phyloP scores from a whole-genome alignment of 768 basidiomycete species.

The Atractiella rhizophila region DNA sequence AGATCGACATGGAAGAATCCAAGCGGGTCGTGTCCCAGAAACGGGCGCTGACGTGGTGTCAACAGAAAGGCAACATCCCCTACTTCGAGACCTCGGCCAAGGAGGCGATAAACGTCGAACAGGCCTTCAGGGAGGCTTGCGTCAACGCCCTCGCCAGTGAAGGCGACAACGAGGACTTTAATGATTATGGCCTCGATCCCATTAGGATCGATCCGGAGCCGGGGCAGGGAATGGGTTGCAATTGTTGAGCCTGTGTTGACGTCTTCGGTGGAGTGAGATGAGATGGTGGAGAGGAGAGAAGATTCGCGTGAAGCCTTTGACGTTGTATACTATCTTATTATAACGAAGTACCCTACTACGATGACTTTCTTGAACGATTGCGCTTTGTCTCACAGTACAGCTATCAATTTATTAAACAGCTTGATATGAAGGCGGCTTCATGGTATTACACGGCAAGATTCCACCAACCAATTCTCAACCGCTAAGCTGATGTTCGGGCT shows the following conservation, averaged over 20 bases:
- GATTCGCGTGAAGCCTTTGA: too few relatives aligned
- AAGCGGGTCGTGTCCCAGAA: constrained; percentile 99
- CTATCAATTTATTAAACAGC: too few relatives aligned
- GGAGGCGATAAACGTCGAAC: constrained; percentile 98
- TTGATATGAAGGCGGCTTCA: too few relatives aligned
- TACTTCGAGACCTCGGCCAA: constrained; percentile 99
- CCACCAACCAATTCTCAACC: too few relatives aligned
- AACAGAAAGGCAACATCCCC: constrained; percentile 96
- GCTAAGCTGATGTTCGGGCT: too few relatives aligned
- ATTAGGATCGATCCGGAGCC: constrained; percentile 35
- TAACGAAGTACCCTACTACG: too few relatives aligned
- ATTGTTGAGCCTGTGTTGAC: background rate
- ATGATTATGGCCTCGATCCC: constrained; percentile 32
- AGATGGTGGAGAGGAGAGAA: too few relatives aligned
- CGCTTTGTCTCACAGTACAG: too few relatives aligned
- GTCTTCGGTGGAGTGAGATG: too few relatives aligned
- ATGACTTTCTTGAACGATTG: too few relatives aligned
- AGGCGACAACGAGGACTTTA: constrained; percentile 78
- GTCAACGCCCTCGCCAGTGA: constrained; percentile 97
- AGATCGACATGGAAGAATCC: constrained; percentile 98
- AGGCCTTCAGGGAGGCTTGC: constrained; percentile 98
- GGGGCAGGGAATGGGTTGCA: background rate
- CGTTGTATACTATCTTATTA: too few relatives aligned
- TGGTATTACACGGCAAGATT: too few relatives aligned
- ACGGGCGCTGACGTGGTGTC: constrained; percentile 99